Evolutionary conservation across 495 filamentous ascomycete species (phyloP).

Genomic region (Penicillium fimorum): DNA sequence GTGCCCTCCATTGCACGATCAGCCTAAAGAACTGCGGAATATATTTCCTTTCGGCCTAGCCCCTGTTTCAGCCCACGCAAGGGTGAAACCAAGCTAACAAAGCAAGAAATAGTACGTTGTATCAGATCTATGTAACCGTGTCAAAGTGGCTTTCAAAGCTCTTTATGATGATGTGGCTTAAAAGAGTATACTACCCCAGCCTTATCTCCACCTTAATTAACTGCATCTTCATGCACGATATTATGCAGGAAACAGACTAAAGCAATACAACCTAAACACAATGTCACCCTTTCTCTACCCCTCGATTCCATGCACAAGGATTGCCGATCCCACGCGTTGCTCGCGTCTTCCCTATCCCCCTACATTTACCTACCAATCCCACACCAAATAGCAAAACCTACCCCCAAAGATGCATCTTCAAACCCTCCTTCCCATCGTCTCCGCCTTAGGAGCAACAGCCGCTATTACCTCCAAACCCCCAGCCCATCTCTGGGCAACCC

Average conservation of each 20-base stretch:
- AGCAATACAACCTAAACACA: background rate
- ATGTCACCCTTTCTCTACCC: background rate
- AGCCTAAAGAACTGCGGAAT: background rate
- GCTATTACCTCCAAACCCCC: background rate
- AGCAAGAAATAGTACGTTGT: too few relatives aligned
- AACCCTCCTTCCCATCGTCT: constrained; percentile 2
- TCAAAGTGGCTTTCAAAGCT: too few relatives aligned
- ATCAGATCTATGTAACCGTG: too few relatives aligned
- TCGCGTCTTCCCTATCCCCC: background rate
- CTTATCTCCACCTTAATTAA: too few relatives aligned
- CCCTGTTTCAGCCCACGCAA: constrained; percentile 1
- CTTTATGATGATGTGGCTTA: too few relatives aligned
- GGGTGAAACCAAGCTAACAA: background rate
- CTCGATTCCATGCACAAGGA: background rate
- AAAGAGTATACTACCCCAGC: too few relatives aligned
- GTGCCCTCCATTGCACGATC: too few relatives aligned
- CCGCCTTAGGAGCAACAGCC: constrained; percentile 1
- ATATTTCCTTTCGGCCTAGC: background rate
- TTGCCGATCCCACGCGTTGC: background rate
- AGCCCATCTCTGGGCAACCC: constrained; percentile 53
- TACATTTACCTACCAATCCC: background rate
- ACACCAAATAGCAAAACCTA: background rate
- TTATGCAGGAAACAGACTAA: background rate
- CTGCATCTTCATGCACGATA: background rate
- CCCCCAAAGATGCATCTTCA: constrained; percentile 4